Conservation (phyloP, 352 stramenopile genomes). For the Phytophthora brassicae region DNA sequence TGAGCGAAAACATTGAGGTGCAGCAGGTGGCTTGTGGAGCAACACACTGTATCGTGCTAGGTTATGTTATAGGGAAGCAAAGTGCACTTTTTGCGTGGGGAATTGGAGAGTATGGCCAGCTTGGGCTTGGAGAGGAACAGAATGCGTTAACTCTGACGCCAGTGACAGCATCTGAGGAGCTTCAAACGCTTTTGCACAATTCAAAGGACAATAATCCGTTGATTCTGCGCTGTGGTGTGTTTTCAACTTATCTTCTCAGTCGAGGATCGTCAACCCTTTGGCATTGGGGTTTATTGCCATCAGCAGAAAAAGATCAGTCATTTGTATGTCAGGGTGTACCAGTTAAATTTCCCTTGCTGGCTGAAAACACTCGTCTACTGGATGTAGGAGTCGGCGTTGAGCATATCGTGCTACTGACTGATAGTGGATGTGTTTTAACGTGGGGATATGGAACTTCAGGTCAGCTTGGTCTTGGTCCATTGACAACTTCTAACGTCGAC, state of each 20-base stretch:
- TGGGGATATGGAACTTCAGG: constrained; percentile 38
- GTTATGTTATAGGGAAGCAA: constrained; percentile 1
- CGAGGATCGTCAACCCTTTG: constrained; percentile 23
- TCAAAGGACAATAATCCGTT: not conserved
- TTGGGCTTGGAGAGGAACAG: constrained; percentile 39
- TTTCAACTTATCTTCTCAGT: constrained; percentile 35
- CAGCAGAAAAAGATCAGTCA: not conserved
- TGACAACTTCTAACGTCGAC: constrained; percentile 11
- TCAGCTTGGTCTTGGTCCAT: constrained; percentile 39
- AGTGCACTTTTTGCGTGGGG: constrained; percentile 38
- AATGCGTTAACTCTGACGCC: constrained; percentile 21
- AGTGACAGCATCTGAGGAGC: constrained; percentile 11
- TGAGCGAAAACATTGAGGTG: constrained; percentile 17
- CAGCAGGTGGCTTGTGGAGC: constrained; percentile 40
- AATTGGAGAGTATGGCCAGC: constrained; percentile 43
- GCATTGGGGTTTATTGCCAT: constrained; percentile 41
- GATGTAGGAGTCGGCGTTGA: constrained; percentile 33
- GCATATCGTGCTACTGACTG: constrained; percentile 34
- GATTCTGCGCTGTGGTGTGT: constrained; percentile 36
- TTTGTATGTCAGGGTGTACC: constrained; percentile 24
- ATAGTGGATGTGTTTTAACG: constrained; percentile 33
- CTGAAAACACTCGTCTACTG: constrained; percentile 12
- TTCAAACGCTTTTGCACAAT: constrained; percentile 15
- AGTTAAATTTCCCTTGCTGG: constrained; percentile 25
- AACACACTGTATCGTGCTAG: constrained; percentile 43